Evolutionary conservation across 345 rosid species (phyloP).

Genomic region (Microcos paniculata): DNA sequence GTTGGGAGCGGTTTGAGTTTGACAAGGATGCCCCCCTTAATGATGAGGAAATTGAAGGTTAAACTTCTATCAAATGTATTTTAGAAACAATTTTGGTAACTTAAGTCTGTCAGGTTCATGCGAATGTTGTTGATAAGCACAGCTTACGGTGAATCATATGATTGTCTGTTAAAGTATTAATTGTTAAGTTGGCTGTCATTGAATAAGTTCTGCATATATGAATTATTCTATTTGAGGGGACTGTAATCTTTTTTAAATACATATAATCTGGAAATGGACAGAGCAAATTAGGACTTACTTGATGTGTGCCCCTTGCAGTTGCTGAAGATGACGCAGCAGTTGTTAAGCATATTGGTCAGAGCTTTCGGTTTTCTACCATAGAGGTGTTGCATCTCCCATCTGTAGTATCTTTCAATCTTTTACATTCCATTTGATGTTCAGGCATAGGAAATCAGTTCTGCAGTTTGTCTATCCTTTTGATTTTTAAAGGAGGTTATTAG

Average conservation of each 20-base stretch:
- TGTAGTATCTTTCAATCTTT: background rate
- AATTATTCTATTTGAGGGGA: background rate
- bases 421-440: background rate
- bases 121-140: background rate
- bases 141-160: background rate
- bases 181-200: background rate
- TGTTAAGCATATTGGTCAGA: slow-evolving; percentile 85
- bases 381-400: slow-evolving; percentile 44
- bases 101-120: background rate
- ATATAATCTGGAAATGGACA: background rate
- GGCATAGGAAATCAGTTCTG: background rate
- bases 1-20: slow-evolving; percentile 91
- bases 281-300: background rate
- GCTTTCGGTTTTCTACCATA: slow-evolving; percentile 78
- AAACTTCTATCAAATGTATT: background rate
- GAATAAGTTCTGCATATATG: background rate
- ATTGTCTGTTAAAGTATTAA: background rate
- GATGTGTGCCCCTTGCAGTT: slow-evolving; percentile 35
- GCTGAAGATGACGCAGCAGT: slow-evolving; percentile 77
- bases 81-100: background rate
- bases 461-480: background rate
- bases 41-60: slow-evolving; percentile 88
- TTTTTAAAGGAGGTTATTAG: background rate
- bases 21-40: slow-evolving; percentile 92
- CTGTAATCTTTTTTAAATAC: background rate